phyloP scores from a whole-genome alignment of 1,139 yeast species.

The Blastobotrys proliferans region DNA sequence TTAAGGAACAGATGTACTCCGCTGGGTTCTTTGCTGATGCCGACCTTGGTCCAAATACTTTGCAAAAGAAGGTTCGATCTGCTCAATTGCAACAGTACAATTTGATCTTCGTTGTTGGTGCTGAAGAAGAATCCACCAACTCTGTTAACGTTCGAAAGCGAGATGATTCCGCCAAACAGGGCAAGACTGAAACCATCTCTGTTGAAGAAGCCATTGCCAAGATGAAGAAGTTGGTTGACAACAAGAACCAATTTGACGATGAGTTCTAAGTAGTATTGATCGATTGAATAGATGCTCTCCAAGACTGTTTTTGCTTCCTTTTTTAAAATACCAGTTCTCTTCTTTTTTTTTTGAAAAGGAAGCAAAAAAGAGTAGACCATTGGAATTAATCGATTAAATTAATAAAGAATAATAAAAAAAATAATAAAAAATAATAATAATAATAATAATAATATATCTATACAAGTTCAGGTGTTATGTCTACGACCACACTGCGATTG shows the following conservation, averaged over 20 bases:
- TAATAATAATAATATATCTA: not conserved
- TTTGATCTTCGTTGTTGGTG: slow-evolving; percentile 94
- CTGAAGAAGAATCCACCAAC: slow-evolving; percentile 71
- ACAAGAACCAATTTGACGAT: slow-evolving; percentile 21
- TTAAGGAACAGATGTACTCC: slow-evolving; percentile 63
- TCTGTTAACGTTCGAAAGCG: slow-evolving; percentile 91
- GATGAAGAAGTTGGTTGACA: slow-evolving; percentile 40
- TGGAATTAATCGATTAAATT: not conserved
- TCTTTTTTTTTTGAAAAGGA: not conserved
- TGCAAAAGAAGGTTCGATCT: slow-evolving; percentile 93
- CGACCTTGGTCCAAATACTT: slow-evolving; percentile 88
- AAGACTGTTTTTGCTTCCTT: not conserved
- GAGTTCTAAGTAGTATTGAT: slow-evolving; percentile 19
- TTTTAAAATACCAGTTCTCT: not conserved
- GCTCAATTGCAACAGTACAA: slow-evolving; percentile 92
- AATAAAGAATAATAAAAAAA: not conserved
- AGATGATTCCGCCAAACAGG: slow-evolving; percentile 81
- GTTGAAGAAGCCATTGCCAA: slow-evolving; percentile 68
- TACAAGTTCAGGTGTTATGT: slow-evolving; percentile 1
- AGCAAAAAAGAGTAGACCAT: not conserved
- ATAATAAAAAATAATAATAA: too few species aligned
- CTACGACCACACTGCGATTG: slow-evolving; percentile 8
- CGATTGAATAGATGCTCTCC: not conserved
- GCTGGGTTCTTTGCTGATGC: slow-evolving; percentile 85
- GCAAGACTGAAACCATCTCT: slow-evolving; percentile 77